Percentiles rank a stretch among this genome's conserved stretches.
Evolutionary conservation across 2,329 filamentous ascomycete genomes (phyloP).

Genomic region (Xylaria polymorpha): DNA sequence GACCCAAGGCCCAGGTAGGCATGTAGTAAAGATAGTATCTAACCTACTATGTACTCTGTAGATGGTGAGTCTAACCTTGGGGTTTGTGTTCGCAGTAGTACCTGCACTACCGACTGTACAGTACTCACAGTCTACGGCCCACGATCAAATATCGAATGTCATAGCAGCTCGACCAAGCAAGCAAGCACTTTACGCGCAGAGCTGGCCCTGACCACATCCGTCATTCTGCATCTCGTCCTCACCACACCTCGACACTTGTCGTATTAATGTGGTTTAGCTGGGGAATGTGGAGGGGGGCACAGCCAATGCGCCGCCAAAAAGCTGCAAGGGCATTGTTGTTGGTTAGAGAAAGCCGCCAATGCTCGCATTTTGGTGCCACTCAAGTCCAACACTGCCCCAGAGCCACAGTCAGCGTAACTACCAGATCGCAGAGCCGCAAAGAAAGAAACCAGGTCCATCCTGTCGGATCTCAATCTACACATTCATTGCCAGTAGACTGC

Average conservation of each 20-base stretch:
- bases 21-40: not conserved
- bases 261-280: conserved; percentile 16
- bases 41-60: too few species aligned
- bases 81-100: too few species aligned
- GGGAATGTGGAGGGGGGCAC: conserved; percentile 34
- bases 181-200: conserved; percentile 3
- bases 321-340: conserved; percentile 14
- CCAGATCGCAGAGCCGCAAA: conserved; percentile 29
- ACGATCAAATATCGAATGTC: conserved; percentile 11
- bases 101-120: too few species aligned
- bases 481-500: conserved; percentile 3
- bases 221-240: conserved; percentile 25
- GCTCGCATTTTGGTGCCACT: conserved; percentile 8
- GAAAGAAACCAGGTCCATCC: not conserved
- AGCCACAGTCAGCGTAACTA: conserved; percentile 10
- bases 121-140: too few species aligned
- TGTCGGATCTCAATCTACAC: not conserved
- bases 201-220: conserved; percentile 29
- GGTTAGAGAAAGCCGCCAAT: conserved; percentile 22
- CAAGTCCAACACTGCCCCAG: conserved; percentile 19
- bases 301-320: conserved; percentile 25
- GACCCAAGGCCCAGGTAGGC: not conserved
- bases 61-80: too few species aligned
- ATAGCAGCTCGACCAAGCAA: conserved; percentile 9
- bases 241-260: not conserved